A percentile compares a stretch with the other conserved stretches of the same genome.
Conservation (phyloP, 225 moss, liverwort and hornwort species). For the Straminergon stramineum region DNA sequence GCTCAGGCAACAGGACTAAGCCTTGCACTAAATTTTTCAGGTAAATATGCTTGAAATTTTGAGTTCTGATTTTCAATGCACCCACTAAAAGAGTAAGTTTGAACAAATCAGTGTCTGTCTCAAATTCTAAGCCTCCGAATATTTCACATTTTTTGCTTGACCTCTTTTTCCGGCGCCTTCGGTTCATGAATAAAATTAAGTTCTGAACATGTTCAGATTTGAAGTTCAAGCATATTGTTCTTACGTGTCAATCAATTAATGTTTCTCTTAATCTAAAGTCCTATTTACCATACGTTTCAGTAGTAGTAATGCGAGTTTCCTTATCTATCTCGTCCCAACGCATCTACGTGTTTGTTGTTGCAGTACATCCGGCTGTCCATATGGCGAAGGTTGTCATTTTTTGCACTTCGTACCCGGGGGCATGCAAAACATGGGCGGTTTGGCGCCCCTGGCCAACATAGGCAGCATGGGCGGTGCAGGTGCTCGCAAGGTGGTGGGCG, state of each 20-base stretch:
- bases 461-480: conserved; percentile 49
- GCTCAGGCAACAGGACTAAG: conserved; percentile 88
- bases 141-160: neutral
- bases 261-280: neutral
- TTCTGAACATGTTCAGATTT: neutral
- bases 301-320: neutral
- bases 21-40: conserved; percentile 99
- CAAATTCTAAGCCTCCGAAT: neutral
- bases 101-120: neutral
- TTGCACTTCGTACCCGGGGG: conserved; percentile 91
- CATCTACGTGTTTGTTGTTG: neutral
- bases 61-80: neutral
- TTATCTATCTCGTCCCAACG: neutral
- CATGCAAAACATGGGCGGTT: conserved; percentile 46
- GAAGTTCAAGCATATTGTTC: neutral
- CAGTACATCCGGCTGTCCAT: conserved; percentile 98
- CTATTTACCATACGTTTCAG: neutral
- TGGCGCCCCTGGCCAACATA: conserved; percentile 52
- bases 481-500: conserved; percentile 86
- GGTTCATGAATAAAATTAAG: neutral
- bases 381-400: conserved; percentile 98
- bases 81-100: neutral
- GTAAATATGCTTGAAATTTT: conserved; percentile 30
- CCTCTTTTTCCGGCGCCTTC: neutral
- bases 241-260: neutral